These are phyloP conservation scores for Diaporthe eres DNA, from an alignment of 2,329 filamentous ascomycete species.

Conservation along the genomic window DNA sequence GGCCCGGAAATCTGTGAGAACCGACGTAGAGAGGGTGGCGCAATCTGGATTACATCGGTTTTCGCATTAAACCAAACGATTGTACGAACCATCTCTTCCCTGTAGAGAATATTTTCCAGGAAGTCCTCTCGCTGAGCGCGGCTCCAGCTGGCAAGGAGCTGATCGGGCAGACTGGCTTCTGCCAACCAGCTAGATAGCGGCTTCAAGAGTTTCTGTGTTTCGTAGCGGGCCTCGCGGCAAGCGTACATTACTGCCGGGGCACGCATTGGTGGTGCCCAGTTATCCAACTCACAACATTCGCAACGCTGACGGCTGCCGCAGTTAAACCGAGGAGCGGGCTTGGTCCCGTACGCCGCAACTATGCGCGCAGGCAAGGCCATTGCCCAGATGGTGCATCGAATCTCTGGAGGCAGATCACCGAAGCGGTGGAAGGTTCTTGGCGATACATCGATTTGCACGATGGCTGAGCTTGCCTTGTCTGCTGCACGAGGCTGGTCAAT, in stretches of 20 bases:
- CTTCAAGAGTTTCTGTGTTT: background rate
- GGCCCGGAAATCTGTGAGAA: background rate
- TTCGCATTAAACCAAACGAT: background rate
- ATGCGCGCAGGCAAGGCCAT: background rate
- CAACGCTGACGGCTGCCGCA: background rate
- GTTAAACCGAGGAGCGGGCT: too few relatives aligned
- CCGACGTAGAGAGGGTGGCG: rapidly evolving
- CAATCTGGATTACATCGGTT: background rate
- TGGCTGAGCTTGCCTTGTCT: background rate
- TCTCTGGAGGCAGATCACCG: background rate
- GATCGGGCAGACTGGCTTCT: background rate
- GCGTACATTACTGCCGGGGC: background rate
- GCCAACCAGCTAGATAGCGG: background rate
- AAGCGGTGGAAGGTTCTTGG: background rate
- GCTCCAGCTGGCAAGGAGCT: too few relatives aligned
- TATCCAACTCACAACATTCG: background rate
- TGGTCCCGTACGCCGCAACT: background rate
- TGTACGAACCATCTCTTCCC: background rate
- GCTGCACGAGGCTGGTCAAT: too few relatives aligned
- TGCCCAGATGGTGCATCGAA: background rate
- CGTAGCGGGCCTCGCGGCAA: background rate
- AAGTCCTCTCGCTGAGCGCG: background rate
- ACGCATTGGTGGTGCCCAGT: background rate
- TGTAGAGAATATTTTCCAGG: rapidly evolving
- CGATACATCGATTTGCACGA: background rate